Evolutionary conservation across 1,284 basidiomycete genomes (phyloP).

Genomic region (Pseudozyma tsukubaensis): DNA sequence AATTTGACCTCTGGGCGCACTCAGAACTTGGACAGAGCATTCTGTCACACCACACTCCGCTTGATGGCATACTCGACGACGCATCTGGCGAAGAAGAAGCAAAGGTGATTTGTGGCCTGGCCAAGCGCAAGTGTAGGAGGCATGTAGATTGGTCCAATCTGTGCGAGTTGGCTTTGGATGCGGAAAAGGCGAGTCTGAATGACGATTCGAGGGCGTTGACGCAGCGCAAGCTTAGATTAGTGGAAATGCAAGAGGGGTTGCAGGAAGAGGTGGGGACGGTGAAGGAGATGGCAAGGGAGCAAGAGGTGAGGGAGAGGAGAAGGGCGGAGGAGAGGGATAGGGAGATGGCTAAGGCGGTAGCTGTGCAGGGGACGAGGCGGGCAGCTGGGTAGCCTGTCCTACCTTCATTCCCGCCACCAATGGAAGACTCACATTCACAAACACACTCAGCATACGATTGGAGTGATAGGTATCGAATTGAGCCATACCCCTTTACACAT

Average conservation of each 20-base stretch:
- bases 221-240: constrained; percentile 21
- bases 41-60: constrained; percentile 13
- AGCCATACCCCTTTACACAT: neutral
- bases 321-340: constrained; percentile 26
- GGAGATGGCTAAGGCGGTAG: constrained; percentile 24
- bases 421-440: neutral
- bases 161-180: constrained; percentile 36
- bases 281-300: neutral
- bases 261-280: constrained; percentile 14
- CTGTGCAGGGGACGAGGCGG: constrained; percentile 17
- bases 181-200: constrained; percentile 36
- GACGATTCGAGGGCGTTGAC: constrained; percentile 29
- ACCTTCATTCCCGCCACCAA: neutral
- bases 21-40: constrained; percentile 17
- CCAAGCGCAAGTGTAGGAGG: constrained; percentile 45
- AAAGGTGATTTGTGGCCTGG: constrained; percentile 21
- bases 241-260: constrained; percentile 4
- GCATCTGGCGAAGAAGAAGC: neutral
- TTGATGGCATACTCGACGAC: constrained; percentile 39
- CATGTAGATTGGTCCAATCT: constrained; percentile 50
- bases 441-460: no score
- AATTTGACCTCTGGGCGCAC: constrained; percentile 31
- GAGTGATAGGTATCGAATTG: neutral
- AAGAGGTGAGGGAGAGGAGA: constrained; percentile 12
- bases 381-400: constrained; percentile 1